Evolutionary conservation across 1,284 basidiomycete genomes (phyloP).

Genomic region (Chondrostereum purpureum): DNA sequence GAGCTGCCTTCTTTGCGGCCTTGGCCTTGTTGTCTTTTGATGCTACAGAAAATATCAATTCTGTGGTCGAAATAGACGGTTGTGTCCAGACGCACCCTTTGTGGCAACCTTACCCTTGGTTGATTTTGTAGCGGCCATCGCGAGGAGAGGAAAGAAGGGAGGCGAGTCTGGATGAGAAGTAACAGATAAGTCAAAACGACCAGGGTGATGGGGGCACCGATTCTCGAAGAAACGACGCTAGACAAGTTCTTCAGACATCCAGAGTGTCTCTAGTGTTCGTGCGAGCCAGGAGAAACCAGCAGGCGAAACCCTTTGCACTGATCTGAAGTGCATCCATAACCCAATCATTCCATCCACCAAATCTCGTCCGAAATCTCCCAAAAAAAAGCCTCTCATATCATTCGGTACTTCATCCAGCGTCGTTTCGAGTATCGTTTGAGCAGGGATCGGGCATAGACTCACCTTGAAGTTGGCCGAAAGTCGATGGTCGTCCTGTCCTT

Average conservation of each 20-base stretch:
- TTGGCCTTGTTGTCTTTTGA: conserved; percentile 73
- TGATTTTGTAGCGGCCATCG: conserved; percentile 60
- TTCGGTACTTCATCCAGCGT: neutral
- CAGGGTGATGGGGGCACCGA: no score
- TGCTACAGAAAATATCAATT: no score
- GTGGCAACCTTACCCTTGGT: conserved; percentile 52
- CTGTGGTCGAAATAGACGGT: conserved; percentile 1
- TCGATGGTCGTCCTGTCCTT: neutral
- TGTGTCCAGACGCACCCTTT: conserved; percentile 35
- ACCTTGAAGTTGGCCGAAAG: neutral
- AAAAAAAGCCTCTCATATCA: neutral
- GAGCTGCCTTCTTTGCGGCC: conserved; percentile 93
- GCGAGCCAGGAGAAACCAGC: no score
- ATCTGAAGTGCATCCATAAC: neutral
- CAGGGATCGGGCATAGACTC: neutral
- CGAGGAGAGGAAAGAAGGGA: conserved; percentile 3
- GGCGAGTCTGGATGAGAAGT: neutral
- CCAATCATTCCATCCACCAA: neutral
- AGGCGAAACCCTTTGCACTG: no score
- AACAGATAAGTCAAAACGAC: no score
- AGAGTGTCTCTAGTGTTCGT: no score
- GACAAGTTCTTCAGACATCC: no score
- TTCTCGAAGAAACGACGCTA: no score
- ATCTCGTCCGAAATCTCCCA: neutral
- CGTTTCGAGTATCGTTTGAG: neutral